These are phyloP conservation scores for Scheffersomyces amazonensis DNA, from an alignment of 805 yeast genomes.

Conservation along the genomic window DNA sequence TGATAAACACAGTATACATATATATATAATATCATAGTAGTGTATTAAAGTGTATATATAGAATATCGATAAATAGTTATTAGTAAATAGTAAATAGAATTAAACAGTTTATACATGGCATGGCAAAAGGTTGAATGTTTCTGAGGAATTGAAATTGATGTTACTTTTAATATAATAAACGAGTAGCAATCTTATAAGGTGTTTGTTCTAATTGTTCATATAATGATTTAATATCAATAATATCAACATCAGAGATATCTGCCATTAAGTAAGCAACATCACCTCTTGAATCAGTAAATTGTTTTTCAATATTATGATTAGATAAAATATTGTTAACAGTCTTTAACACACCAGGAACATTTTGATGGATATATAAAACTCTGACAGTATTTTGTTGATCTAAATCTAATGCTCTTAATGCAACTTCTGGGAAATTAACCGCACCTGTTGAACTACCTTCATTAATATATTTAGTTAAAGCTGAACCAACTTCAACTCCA, in stretches of 20 bases:
- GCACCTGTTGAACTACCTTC: conserved; percentile 95
- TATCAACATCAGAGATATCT: conserved; percentile 83
- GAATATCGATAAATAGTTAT: too few species aligned
- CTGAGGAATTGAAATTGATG: not conserved
- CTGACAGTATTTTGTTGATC: conserved; percentile 88
- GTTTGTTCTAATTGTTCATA: conserved; percentile 86
- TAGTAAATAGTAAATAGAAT: not conserved
- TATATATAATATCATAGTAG: too few species aligned
- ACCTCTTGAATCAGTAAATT: conserved; percentile 95
- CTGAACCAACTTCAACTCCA: conserved; percentile 89
- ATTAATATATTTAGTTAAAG: conserved; percentile 86
- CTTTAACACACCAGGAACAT: conserved; percentile 97
- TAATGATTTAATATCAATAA: conserved; percentile 77
- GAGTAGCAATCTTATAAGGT: conserved; percentile 85
- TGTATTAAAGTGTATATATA: too few species aligned
- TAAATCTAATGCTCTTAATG: conserved; percentile 80
- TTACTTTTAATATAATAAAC: conserved; percentile 67
- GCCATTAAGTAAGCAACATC: conserved; percentile 98
- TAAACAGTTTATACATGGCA: not conserved
- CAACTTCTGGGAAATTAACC: conserved; percentile 98
- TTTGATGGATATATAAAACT: conserved; percentile 93
- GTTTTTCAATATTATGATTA: conserved; percentile 94
- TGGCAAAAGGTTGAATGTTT: not conserved
- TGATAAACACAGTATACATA: too few species aligned
- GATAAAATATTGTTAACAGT: conserved; percentile 95